Evolutionary conservation across 257 asterid genomes (phyloP).

Genomic region (Schizonepeta tenuifolia): DNA sequence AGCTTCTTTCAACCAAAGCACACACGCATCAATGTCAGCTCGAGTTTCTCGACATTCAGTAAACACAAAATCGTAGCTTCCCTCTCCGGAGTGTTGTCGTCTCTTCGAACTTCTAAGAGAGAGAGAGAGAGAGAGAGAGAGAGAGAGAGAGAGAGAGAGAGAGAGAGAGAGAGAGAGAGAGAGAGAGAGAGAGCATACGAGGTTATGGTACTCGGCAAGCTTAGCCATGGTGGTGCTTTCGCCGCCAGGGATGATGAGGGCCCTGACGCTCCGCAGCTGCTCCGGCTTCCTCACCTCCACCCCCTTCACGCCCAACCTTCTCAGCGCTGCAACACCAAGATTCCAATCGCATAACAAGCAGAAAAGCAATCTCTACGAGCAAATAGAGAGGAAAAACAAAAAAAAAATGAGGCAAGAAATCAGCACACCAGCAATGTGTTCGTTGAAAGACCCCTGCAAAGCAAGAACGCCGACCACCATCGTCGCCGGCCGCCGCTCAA

Average conservation of each 20-base stretch:
- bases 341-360: slow-evolving; percentile 14
- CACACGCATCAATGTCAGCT: not conserved
- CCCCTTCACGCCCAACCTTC: slow-evolving; percentile 88
- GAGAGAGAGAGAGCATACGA: slow-evolving; percentile 44
- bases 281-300: slow-evolving; percentile 89
- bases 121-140: not conserved
- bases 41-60: not conserved
- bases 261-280: slow-evolving; percentile 70
- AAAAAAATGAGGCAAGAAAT: no score
- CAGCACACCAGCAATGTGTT: slow-evolving; percentile 85
- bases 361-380: not conserved
- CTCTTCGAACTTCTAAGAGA: not conserved
- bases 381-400: not conserved
- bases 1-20: no score
- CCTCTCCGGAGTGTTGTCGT: not conserved
- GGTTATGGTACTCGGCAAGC: slow-evolving; percentile 89
- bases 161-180: not conserved
- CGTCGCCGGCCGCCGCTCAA: not conserved
- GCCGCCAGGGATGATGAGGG: slow-evolving; percentile 96
- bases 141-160: not conserved
- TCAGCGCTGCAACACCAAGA: slow-evolving; percentile 60
- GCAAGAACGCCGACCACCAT: slow-evolving; percentile 97
- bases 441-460: slow-evolving; percentile 97
- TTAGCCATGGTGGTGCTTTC: slow-evolving; percentile 99
- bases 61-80: not conserved